Base-by-base conservation (phyloP, 805 yeast species). In the Kazachstania kunashirensis region DNA sequence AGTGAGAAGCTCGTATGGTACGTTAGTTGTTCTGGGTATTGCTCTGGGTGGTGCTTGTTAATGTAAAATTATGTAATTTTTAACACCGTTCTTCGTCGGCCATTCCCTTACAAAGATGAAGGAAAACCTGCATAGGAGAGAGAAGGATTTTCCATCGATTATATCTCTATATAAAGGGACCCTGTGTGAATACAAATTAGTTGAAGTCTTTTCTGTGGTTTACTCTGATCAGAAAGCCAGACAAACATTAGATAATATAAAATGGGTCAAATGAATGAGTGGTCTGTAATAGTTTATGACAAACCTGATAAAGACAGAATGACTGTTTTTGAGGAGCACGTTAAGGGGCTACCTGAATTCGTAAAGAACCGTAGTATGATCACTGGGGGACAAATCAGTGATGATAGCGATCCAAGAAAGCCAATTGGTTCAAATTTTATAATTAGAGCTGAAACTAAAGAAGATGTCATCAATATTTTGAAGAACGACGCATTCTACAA, bases 361-460 rank as follows among this genome's bases (percentile, higher is more conserved):
- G 21, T 31, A n/a, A 15, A 20, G 17, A 12, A 31, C 21, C 17
- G 26, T 8, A 23, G 33, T 13, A 20, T 31, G 26, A 14, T 31
- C 6, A 23, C 33, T 6, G 33, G 33, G 12, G 33, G 33, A 10
- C 33, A 31, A 12, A 31, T 31, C 14, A 31, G 21, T 15, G 33
- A 31, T 12, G 33, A 31, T 11, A 31, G 33, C 25, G 26, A 31
- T n/a, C 33, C 33, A 21, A 31, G 33, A 21, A 31, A 31, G 17
- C 33, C 33, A 31, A 31, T 31, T 31, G 33, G 33, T 23, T 31
- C 33, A 7, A 31, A 15, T 13, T 23, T 31, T 5, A 21, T 21
- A 13, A 31, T 31, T 31, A 31, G 25, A 31, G 33, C 33, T 21
- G 26, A 31, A 15, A 31, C 33, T n/a, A 31, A 31, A 13, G 33